Conservation (phyloP, 169 alveolate species). For the Eimeria tenella region DNA sequence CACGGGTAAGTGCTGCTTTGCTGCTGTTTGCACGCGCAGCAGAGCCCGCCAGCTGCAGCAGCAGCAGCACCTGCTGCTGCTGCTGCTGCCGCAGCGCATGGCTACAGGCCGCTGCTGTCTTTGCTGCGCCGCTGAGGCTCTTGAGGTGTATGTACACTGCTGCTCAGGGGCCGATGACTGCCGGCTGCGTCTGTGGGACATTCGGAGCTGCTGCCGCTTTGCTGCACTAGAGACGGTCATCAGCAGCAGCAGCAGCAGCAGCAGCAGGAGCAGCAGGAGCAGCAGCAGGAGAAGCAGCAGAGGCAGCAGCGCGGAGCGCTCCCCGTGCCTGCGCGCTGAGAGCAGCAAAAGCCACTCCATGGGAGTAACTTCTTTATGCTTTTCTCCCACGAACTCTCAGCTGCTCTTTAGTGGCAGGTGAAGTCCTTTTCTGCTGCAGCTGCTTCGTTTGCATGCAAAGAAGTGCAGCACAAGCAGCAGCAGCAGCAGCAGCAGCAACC, state of each 20-base stretch:
- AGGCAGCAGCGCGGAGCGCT: not conserved
- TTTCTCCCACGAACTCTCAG: not conserved
- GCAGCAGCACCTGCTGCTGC: conserved; percentile 1
- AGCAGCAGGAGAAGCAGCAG: not conserved
- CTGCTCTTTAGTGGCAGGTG: conserved; percentile 64
- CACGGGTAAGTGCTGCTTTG: conserved; percentile 64
- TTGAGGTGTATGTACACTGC: not conserved
- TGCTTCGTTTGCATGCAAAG: not conserved
- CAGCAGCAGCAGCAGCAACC: conserved; percentile 7
- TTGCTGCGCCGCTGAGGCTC: not conserved
- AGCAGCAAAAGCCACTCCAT: conserved; percentile 69
- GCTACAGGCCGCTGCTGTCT: conserved; percentile 1
- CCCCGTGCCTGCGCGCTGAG: not conserved
- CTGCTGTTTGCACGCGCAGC: no score
- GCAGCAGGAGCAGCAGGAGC: conserved; percentile 39
- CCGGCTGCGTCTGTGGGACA: conserved; percentile 70
- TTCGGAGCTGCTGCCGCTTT: conserved; percentile 46
- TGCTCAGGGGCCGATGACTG: conserved; percentile 79
- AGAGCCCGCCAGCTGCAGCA: not conserved
- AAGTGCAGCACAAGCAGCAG: conserved; percentile 58
- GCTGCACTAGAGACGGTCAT: not conserved
- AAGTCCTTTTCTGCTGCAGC: no score
- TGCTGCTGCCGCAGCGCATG: not conserved
- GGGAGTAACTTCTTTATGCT: conserved; percentile 74
- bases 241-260: conserved; percentile 26